Conservation (phyloP, 2,329 filamentous ascomycete species). For the Mollisiaceae sp. region DNA sequence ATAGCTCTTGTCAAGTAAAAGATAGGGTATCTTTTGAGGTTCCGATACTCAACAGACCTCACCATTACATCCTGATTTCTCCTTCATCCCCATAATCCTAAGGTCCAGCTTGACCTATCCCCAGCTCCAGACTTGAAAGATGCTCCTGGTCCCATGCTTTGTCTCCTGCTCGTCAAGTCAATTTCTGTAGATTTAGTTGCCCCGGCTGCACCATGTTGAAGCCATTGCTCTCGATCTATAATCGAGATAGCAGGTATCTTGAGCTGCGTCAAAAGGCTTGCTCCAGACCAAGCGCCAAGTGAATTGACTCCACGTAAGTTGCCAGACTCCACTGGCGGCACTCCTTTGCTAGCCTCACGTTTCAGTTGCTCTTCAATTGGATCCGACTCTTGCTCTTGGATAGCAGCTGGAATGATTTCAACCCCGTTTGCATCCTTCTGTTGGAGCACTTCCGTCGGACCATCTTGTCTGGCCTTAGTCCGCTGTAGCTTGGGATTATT, state of each 20-base stretch:
- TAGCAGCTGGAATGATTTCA: conserved; percentile 24
- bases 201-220: conserved; percentile 68
- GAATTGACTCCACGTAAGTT: conserved; percentile 69
- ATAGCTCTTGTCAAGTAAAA: conserved; percentile 1
- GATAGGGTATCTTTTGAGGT: conserved; percentile 1
- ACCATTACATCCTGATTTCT: background rate
- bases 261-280: conserved; percentile 71
- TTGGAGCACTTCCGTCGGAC: conserved; percentile 28
- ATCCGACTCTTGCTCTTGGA: conserved; percentile 55
- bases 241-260: conserved; percentile 72
- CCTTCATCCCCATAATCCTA: conserved; percentile 61
- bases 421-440: conserved; percentile 17
- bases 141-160: conserved; percentile 66
- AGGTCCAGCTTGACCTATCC: conserved; percentile 59
- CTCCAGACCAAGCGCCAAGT: conserved; percentile 76
- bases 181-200: conserved; percentile 62
- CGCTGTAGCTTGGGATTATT: conserved; percentile 39
- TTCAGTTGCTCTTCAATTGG: conserved; percentile 63
- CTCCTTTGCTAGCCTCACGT: conserved; percentile 49
- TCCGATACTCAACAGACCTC: background rate
- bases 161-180: conserved; percentile 61
- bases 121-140: conserved; percentile 51
- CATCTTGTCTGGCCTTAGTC: conserved; percentile 31
- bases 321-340: conserved; percentile 55
- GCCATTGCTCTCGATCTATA: conserved; percentile 74